phyloP scores from a whole-genome alignment of 306 rosid species.

The Ormosia emarginata region DNA sequence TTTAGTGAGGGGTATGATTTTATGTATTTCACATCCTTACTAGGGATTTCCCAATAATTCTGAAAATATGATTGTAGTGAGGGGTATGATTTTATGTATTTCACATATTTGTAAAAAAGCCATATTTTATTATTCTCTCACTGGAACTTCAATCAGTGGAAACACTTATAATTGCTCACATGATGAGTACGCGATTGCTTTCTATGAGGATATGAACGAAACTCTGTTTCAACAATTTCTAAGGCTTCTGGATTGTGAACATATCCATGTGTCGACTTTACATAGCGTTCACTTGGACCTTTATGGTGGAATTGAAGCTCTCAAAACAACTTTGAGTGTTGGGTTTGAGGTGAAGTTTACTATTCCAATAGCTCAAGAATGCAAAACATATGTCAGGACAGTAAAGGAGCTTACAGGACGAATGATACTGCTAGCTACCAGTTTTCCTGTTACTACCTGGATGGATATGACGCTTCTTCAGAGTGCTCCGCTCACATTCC shows the following conservation, averaged over 20 bases:
- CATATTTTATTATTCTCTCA: too few relatives aligned
- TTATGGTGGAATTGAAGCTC: too few relatives aligned
- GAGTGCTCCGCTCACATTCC: background rate
- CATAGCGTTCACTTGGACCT: rapidly evolving
- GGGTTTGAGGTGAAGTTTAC: slow-evolving; percentile 6
- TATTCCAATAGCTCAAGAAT: background rate
- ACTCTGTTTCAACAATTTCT: background rate
- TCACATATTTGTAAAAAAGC: too few relatives aligned
- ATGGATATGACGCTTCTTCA: background rate
- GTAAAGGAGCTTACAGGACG: background rate
- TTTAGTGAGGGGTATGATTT: too few relatives aligned
- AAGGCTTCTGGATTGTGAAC: rapidly evolving
- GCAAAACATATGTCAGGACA: rapidly evolving
- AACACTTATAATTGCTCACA: background rate
- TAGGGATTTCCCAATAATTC: too few relatives aligned
- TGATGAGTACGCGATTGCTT: rapidly evolving
- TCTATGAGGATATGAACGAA: background rate
- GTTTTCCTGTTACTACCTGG: background rate
- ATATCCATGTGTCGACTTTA: background rate
- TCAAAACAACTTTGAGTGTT: rapidly evolving
- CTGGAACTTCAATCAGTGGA: too few relatives aligned
- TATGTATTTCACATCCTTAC: too few relatives aligned
- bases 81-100: too few relatives aligned
- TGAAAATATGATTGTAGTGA: too few relatives aligned
- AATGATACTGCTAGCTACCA: too few relatives aligned